phyloP scores from a whole-genome alignment of 108 stramenopile genomes.

The Pseudonitzschia delicatissima region DNA sequence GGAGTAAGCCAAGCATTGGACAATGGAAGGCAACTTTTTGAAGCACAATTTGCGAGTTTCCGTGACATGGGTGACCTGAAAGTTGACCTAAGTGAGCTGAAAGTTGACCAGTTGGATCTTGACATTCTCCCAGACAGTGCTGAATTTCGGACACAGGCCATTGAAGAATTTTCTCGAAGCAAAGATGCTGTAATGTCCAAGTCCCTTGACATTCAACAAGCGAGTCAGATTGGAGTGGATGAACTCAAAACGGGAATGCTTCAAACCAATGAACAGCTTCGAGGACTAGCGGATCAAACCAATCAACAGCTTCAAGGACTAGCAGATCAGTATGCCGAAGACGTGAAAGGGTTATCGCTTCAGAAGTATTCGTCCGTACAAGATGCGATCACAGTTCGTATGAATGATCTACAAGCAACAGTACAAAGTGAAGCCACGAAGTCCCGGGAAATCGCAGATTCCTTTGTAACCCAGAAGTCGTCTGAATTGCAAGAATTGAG shows the following conservation, averaged over 20 bases:
- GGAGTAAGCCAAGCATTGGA: not conserved
- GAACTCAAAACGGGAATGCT: not conserved
- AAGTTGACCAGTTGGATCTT: not conserved
- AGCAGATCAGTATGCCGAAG: not conserved
- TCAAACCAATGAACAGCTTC: not conserved
- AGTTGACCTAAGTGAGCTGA: not conserved
- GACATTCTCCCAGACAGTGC: not conserved
- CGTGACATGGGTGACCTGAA: not conserved
- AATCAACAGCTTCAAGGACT: not conserved
- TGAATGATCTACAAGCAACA: not conserved
- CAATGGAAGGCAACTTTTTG: not conserved
- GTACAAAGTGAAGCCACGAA: not conserved
- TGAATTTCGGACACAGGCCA: not conserved
- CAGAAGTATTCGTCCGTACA: not conserved
- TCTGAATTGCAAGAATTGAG: not conserved
- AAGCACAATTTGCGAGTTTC: not conserved
- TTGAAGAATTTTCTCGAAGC: not conserved
- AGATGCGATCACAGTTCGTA: not conserved
- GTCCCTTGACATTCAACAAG: not conserved
- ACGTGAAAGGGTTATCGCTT: not conserved
- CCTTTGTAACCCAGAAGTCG: not conserved
- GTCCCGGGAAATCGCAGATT: not conserved
- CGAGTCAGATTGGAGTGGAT: not conserved
- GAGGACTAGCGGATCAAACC: not conserved
- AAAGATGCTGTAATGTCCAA: not conserved